phyloP scores from a whole-genome alignment of 306 rosid species.

The Sophora flavescens region DNA sequence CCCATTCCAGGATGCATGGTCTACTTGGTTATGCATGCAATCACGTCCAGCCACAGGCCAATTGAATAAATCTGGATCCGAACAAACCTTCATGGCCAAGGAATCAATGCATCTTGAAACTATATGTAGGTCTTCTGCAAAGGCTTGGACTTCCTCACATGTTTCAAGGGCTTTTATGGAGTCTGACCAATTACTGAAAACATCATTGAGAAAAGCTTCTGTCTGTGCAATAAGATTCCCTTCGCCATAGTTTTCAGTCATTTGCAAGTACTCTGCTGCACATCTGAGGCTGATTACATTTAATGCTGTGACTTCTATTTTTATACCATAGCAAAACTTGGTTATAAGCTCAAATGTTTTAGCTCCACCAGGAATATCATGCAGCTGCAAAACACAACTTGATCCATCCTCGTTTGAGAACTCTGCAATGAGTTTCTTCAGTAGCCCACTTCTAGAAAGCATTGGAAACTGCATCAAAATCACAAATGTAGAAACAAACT shows the following conservation, averaged over 20 bases:
- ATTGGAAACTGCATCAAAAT: constrained; percentile 81
- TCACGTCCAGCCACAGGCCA: constrained; percentile 56
- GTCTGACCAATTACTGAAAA: constrained; percentile 71
- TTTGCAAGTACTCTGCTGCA: constrained; percentile 84
- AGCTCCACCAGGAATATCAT: constrained; percentile 81
- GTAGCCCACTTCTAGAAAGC: constrained; percentile 85
- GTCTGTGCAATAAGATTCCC: constrained; percentile 66
- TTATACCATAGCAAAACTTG: constrained; percentile 73
- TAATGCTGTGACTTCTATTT: constrained; percentile 66
- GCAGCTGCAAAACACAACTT: constrained; percentile 63
- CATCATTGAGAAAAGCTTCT: constrained; percentile 67
- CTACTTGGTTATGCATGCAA: constrained; percentile 44
- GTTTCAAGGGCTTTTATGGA: constrained; percentile 74
- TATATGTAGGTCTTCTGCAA: constrained; percentile 74
- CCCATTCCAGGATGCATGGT: constrained; percentile 63
- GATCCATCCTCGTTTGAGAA: constrained; percentile 60
- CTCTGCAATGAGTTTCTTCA: constrained; percentile 78
- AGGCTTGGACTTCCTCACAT: constrained; percentile 67
- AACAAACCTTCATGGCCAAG: constrained; percentile 76
- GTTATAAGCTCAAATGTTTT: constrained; percentile 71
- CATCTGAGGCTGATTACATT: constrained; percentile 81
- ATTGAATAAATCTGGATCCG: constrained; percentile 66
- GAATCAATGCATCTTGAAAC: constrained; percentile 85
- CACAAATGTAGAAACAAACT: constrained; percentile 34
- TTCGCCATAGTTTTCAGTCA: constrained; percentile 80